A percentile compares a stretch with the other conserved stretches of the same genome.
Conservation (phyloP, 352 stramenopile genomes). For the Phytophthora multivora region DNA sequence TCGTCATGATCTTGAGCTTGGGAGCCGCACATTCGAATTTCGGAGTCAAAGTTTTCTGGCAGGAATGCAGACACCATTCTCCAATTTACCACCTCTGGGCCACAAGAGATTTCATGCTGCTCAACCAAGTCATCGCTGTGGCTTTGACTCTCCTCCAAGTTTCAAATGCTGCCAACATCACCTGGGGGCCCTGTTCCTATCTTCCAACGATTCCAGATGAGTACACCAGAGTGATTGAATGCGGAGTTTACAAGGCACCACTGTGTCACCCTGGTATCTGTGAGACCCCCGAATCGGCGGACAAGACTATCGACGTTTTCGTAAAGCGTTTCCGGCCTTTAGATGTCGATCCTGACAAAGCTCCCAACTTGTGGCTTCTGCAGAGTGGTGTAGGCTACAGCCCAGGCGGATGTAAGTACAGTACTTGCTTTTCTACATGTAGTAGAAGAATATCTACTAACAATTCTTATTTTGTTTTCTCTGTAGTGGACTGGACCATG, state of each 20-base stretch:
- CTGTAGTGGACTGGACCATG: too few species aligned
- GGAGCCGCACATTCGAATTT: too few species aligned
- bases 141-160: neutral
- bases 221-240: conserved; percentile 12
- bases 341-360: neutral
- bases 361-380: conserved; percentile 44
- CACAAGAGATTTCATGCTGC: neutral
- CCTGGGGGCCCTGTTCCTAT: conserved; percentile 18
- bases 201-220: neutral
- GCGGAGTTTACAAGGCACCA: conserved; percentile 25
- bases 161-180: neutral
- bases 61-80: neutral
- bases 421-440: neutral
- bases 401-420: conserved; percentile 28
- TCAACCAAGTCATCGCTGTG: neutral
- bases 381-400: conserved; percentile 30
- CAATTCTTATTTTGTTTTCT: neutral
- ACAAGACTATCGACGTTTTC: conserved; percentile 29
- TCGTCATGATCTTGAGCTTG: neutral
- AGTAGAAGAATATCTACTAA: neutral
- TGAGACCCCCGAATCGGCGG: conserved; percentile 1
- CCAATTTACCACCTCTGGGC: neutral
- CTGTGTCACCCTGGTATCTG: conserved; percentile 36
- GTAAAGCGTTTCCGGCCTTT: conserved; percentile 35
- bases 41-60: too few species aligned